phyloP scores from a whole-genome alignment of 2,329 filamentous ascomycete genomes.

The Alternaria dauci region DNA sequence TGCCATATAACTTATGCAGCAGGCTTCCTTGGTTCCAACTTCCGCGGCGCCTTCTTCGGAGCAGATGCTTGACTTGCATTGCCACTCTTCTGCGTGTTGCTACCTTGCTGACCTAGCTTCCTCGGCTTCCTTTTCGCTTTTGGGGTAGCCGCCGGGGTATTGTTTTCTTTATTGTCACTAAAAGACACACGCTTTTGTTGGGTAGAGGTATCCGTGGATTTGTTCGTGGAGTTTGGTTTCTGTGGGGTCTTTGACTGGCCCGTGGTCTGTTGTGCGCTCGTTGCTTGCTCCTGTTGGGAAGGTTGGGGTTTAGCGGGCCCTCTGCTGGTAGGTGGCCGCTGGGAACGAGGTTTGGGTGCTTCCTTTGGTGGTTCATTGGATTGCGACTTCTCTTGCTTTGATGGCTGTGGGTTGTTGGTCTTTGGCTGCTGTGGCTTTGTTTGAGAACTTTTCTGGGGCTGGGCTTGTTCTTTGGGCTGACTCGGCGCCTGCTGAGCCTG shows the following conservation, averaged over 20 bases:
- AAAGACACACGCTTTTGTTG: constrained; percentile 21
- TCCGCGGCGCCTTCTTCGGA: constrained; percentile 34
- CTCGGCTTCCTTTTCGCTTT: constrained; percentile 34
- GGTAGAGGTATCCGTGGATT: constrained; percentile 6
- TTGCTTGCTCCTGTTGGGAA: constrained; percentile 2
- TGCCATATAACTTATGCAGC: constrained; percentile 6
- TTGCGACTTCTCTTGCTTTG: constrained; percentile 22
- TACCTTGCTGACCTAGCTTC: constrained; percentile 32
- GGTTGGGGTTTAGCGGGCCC: constrained; percentile 3
- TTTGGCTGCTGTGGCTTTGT: background rate
- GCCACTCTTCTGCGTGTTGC: constrained; percentile 8
- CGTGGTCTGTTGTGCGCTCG: background rate
- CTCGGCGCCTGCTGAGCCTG: background rate
- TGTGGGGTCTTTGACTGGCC: background rate
- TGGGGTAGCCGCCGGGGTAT: constrained; percentile 15
- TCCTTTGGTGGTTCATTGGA: constrained; percentile 26
- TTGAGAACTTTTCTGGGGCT: constrained; percentile 9
- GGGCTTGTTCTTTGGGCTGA: background rate
- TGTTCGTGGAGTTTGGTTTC: constrained; percentile 19
- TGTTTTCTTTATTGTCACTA: constrained; percentile 27
- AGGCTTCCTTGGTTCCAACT: constrained; percentile 35
- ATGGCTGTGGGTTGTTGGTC: constrained; percentile 14
- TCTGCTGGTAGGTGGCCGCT: constrained; percentile 12
- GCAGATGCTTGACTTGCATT: background rate
- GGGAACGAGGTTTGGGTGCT: constrained; percentile 19